phyloP scores from a whole-genome alignment of 2,329 filamentous ascomycete species.

The Verticillium zaregamsianum region DNA sequence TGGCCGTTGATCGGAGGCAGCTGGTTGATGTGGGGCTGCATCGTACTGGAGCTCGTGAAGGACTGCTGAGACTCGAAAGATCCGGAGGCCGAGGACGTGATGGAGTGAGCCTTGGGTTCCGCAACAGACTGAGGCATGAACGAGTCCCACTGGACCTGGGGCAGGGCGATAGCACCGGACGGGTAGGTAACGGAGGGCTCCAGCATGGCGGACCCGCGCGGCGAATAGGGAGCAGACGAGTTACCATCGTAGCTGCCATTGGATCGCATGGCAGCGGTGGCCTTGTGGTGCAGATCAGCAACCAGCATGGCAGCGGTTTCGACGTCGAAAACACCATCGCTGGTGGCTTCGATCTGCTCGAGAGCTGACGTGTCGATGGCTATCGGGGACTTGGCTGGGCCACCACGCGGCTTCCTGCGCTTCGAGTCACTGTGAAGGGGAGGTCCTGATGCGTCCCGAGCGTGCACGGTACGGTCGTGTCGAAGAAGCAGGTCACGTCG shows the following conservation, averaged over 20 bases:
- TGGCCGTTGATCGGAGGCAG: constrained; percentile 67
- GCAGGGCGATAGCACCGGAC: constrained; percentile 73
- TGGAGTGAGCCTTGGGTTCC: constrained; percentile 73
- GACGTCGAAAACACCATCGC: constrained; percentile 88
- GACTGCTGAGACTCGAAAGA: constrained; percentile 66
- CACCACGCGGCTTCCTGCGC: constrained; percentile 69
- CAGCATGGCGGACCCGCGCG: constrained; percentile 67
- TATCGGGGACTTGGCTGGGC: constrained; percentile 72
- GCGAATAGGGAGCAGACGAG: constrained; percentile 66
- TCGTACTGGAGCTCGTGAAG: constrained; percentile 54
- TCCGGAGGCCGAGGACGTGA: constrained; percentile 59
- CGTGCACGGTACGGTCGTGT: constrained; percentile 97
- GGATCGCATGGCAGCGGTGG: constrained; percentile 63
- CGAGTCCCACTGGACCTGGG: constrained; percentile 87
- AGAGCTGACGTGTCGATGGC: constrained; percentile 80
- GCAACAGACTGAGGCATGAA: constrained; percentile 69
- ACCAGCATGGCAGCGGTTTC: constrained; percentile 98
- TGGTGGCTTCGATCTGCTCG: constrained; percentile 88
- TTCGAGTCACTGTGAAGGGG: constrained; percentile 94
- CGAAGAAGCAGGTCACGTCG: constrained; percentile 92
- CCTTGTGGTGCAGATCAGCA: constrained; percentile 96
- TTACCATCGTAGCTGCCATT: constrained; percentile 53
- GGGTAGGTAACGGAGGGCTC: constrained; percentile 75
- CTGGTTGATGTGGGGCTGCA: constrained; percentile 56
- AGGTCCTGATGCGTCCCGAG: constrained; percentile 84